Evolutionary conservation across 2,329 filamentous ascomycete genomes (phyloP).

Genomic region (Aspergillus costaricaensis): DNA sequence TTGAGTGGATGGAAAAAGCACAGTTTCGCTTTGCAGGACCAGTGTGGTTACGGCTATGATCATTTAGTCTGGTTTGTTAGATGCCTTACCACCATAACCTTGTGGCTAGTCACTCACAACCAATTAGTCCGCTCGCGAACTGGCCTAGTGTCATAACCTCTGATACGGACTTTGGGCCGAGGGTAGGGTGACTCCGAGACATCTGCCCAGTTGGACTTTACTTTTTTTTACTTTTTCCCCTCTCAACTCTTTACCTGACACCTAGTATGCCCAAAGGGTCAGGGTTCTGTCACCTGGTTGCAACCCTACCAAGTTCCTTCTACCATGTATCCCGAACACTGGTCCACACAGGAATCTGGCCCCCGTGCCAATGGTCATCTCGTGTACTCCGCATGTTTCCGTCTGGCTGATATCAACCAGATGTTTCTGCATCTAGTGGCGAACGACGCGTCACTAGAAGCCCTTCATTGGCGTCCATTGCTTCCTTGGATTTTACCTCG

Average conservation of each 20-base stretch:
- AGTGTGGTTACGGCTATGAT: constrained; percentile 13
- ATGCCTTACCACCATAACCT: constrained; percentile 16
- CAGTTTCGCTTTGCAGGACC: constrained; percentile 7
- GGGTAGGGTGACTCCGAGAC: constrained; percentile 10
- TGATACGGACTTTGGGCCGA: constrained; percentile 20
- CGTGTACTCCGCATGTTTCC: constrained; percentile 32
- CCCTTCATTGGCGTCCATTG: constrained; percentile 33
- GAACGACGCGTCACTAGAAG: constrained; percentile 34
- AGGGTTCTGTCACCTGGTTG: constrained; percentile 26
- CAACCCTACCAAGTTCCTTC: constrained; percentile 23
- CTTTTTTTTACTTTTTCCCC: neutral
- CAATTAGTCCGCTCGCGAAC: constrained; percentile 22
- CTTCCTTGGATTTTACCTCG: constrained; percentile 18
- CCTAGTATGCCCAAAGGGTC: constrained; percentile 18
- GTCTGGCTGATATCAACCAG: constrained; percentile 31
- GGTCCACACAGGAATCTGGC: constrained; percentile 16
- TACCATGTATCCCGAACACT: constrained; percentile 11
- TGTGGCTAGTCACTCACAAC: constrained; percentile 19
- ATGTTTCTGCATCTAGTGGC: constrained; percentile 31
- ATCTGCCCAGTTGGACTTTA: constrained; percentile 3
- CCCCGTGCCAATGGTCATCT: constrained; percentile 21
- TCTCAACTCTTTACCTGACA: constrained; percentile 14
- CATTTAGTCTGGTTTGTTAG: constrained; percentile 18
- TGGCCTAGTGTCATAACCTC: constrained; percentile 19
- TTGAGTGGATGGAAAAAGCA: constrained; percentile 11